Evolutionary conservation across 1,284 basidiomycete genomes (phyloP), one percentile per base, ranked within the genome.

Genomic region (Melanopsichium pennsylvanicum): DNA sequence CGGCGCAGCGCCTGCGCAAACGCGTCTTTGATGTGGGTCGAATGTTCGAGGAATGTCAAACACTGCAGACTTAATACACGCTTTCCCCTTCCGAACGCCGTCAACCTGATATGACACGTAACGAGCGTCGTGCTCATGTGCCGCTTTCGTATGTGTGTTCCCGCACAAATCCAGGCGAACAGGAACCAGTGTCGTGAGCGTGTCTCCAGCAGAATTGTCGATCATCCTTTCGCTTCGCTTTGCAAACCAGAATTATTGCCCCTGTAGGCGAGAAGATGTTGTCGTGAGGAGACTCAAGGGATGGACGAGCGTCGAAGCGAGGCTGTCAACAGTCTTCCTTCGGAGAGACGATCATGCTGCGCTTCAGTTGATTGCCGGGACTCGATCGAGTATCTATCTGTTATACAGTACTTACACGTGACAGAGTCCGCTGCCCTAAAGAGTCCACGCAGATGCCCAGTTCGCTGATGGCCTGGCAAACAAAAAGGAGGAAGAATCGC

Each of bases 41-140:
- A 62, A 62, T 18, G 31, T 62, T 56, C 52, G 59, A 62, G 59
- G 59, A 62, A 62, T 62, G 59, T 62, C 59, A 56, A 36, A 13
- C 38, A 51, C 27, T 26, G 59, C 58, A 31, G 18, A 32, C 22
- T 13, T 12, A 4, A 13, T n/a, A 23, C 15, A 27, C 5, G 27
- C 18, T 25, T 5, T 16, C 23, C 18, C 34, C 29, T 33, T 32
- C 18, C 26, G 15, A 15, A 12, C 34, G 10, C 27, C 7, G n/a
- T 26, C 32, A 13, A 3, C 13, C 12, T 18, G 11, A 44, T 44
- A 21, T 62, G 59, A 62, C 59, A 55, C 56, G 47, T 19, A 42
- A 26, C 58, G 21, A 39, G 27, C 45, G 22, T 45, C 40, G 35
- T 45, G 36, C 45, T 23, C 34, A 3, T 16, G 35, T 33, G 31